Evolutionary conservation across 495 filamentous ascomycete species (phyloP).

Genomic region (Astrocystis sublimbata): DNA sequence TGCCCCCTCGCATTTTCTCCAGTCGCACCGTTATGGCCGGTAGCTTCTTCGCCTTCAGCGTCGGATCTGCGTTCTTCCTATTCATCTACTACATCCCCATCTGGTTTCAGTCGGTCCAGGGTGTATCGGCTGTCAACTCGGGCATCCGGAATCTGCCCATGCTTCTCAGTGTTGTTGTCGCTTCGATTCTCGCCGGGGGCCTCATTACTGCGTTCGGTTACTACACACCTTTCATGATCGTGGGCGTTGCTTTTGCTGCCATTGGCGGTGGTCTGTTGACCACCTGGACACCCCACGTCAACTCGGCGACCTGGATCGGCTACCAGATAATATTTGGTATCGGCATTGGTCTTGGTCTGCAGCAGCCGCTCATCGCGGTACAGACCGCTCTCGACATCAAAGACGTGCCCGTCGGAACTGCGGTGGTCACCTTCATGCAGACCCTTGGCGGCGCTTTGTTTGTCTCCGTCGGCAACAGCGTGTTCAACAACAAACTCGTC

Average conservation of each 20-base stretch:
- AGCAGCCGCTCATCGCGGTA: constrained; percentile 67
- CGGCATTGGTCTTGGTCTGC: constrained; percentile 68
- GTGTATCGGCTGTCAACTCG: constrained; percentile 63
- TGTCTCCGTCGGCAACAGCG: constrained; percentile 72
- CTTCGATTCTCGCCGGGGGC: constrained; percentile 62
- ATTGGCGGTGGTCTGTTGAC: constrained; percentile 71
- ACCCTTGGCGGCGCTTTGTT: constrained; percentile 73
- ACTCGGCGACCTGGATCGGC: constrained; percentile 68
- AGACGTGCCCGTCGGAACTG: constrained; percentile 68
- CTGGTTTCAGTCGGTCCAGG: constrained; percentile 88
- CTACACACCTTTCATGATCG: constrained; percentile 74
- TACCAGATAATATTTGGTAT: constrained; percentile 71
- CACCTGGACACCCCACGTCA: constrained; percentile 59
- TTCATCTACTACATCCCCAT: constrained; percentile 74
- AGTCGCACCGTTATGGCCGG: constrained; percentile 66
- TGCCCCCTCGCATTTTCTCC: constrained; percentile 68
- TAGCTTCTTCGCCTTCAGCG: constrained; percentile 53
- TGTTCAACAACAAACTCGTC: constrained; percentile 73
- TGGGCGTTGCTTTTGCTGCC: constrained; percentile 57
- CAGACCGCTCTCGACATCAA: constrained; percentile 63
- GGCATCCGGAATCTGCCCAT: constrained; percentile 79
- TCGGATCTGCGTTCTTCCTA: constrained; percentile 69
- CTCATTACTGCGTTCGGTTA: constrained; percentile 66
- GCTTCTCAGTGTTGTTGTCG: constrained; percentile 63
- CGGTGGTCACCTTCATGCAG: constrained; percentile 69